Evolutionary conservation across 1,284 basidiomycete species (phyloP).

Genomic region (Wallemia mellicola): DNA sequence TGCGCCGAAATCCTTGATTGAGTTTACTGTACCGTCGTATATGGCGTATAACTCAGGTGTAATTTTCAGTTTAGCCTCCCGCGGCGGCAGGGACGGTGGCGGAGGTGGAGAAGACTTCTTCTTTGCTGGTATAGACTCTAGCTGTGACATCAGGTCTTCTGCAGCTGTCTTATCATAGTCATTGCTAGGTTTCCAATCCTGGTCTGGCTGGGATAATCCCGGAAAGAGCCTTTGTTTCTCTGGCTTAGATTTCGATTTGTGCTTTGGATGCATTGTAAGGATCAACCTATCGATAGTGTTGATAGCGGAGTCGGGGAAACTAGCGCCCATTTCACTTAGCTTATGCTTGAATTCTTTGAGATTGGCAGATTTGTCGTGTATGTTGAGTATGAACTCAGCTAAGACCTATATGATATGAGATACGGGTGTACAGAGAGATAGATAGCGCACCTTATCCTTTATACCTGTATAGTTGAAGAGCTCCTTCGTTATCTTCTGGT

Average conservation of each 20-base stretch:
- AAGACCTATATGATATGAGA: constrained; percentile 46
- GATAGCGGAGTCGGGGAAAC: constrained; percentile 65
- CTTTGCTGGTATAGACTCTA: constrained; percentile 33
- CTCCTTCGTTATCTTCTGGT: constrained; percentile 43
- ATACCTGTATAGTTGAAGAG: constrained; percentile 41
- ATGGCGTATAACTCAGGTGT: constrained; percentile 76
- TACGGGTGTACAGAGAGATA: background rate
- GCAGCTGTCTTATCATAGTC: constrained; percentile 30
- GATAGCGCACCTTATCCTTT: constrained; percentile 1
- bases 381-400: constrained; percentile 76
- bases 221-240: constrained; percentile 61
- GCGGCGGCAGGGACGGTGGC: constrained; percentile 17
- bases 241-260: constrained; percentile 39
- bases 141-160: constrained; percentile 55
- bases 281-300: constrained; percentile 83
- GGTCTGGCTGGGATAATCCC: constrained; percentile 56
- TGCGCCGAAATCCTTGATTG: constrained; percentile 79
- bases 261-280: constrained; percentile 76
- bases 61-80: constrained; percentile 32
- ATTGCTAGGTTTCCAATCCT: constrained; percentile 22
- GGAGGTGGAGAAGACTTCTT: constrained; percentile 9
- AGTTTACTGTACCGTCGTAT: constrained; percentile 58
- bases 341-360: constrained; percentile 51
- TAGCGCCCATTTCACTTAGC: constrained; percentile 48
- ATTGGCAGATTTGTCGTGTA: constrained; percentile 57